Evolutionary conservation across 2,329 filamentous ascomycete species (phyloP), one percentile per base, ranked within the genome.

Genomic region (Xylariaceae sp.): DNA sequence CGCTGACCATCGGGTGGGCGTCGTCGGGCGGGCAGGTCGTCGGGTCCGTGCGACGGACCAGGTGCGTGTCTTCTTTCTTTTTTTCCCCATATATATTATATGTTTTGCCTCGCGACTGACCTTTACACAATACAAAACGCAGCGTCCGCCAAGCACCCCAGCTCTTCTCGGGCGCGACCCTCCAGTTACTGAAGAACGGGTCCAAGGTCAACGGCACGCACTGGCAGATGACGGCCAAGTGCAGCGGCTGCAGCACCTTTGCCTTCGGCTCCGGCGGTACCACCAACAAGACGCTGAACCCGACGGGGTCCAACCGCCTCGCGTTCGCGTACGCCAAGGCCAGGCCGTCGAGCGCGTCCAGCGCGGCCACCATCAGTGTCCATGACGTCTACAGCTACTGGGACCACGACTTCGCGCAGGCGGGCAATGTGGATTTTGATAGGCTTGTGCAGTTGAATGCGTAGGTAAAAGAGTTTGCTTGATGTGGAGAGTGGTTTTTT

Each of bases 251-350:
- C 26, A 59, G 50, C 9, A 54, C 61, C 4, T 62, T 59, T n/a
- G 55, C n/a, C n/a, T n/a, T 57, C 12, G 63, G 49, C 4, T 38
- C 47, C 1, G 47, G 47, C 12, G n/a, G n/a, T n/a, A 49, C 19
- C 29, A 46, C 26, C 13, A 47, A 36, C 37, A 55, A 52, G 38
- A 47, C 33, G 12, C 80, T 98, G 57, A 97, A 96, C 59, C 73
- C 97, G 38, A 94, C 95, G 50, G 92, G 90, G 34, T 88, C 88
- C 43, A 97, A 97, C 61, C 83, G 92, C 9, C 79, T 98, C 2
- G 86, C 57, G 2, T 60, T 59, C 37, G 59, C 59, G 3, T 58
- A 56, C 44, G 50, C 56, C 15, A 43, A 43, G 36, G 43, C 43
- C 30, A 51, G 48, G 41, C 57, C 57, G 9, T 43, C 36, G 19